Percentiles rank a stretch among this genome's conserved stretches.
Evolutionary conservation across 1,139 yeast genomes (phyloP).

Genomic region (Trichomonascaceae sp.): DNA sequence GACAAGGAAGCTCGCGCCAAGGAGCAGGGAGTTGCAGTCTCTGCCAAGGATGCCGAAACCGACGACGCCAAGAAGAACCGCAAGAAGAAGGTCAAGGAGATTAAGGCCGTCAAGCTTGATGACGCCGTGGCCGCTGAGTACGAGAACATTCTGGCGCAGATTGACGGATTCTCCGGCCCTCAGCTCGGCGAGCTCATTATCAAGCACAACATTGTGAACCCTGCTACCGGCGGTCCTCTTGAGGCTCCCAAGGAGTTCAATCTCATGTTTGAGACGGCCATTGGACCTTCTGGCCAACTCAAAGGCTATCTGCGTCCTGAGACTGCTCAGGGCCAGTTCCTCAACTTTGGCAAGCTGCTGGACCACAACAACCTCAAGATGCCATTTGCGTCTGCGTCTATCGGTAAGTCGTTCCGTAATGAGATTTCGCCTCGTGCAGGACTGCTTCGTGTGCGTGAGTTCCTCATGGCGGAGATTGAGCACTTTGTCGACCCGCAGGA

Average conservation of each 20-base stretch:
- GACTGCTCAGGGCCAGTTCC: constrained; percentile 98
- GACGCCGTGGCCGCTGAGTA: constrained; percentile 70
- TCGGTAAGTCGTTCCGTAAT: constrained; percentile 97
- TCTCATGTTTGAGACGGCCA: constrained; percentile 97
- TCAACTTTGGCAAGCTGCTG: constrained; percentile 83
- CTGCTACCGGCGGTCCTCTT: constrained; percentile 73
- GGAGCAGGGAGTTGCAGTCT: constrained; percentile 37
- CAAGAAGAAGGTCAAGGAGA: constrained; percentile 95
- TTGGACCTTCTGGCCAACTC: constrained; percentile 95
- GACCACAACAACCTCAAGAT: constrained; percentile 92
- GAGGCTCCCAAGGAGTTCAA: constrained; percentile 93
- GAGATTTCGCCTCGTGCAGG: constrained; percentile 99
- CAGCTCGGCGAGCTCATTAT: constrained; percentile 80
- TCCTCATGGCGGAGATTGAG: constrained; percentile 98
- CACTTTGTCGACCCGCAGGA: constrained; percentile 91
- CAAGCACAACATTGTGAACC: constrained; percentile 76
- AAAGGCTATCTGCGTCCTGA: constrained; percentile 97
- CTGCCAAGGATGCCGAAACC: constrained; percentile 52
- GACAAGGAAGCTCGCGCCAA: constrained; percentile 91
- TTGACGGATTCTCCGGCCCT: constrained; percentile 90
- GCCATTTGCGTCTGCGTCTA: constrained; percentile 98
- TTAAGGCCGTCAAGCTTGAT: constrained; percentile 74
- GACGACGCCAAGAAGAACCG: constrained; percentile 48
- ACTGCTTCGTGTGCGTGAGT: constrained; percentile 92
- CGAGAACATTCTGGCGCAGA: constrained; percentile 71